These are phyloP conservation scores for Prunus yedoensis DNA, from an alignment of 331 rosid species.

Conservation along the genomic window DNA sequence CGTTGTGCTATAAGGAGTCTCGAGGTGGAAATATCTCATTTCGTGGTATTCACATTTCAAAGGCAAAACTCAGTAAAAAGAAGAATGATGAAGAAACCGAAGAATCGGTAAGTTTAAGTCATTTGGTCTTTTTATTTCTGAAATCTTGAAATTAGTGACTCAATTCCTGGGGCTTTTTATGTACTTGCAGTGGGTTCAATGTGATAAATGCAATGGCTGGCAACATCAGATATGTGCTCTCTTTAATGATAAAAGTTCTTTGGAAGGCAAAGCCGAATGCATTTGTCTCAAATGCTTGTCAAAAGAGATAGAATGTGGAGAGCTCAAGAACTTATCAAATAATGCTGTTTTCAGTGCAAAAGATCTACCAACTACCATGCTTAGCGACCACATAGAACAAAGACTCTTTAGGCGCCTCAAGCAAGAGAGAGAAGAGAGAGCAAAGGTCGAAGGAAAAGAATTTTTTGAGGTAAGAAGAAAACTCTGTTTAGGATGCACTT, in stretches of 20 bases:
- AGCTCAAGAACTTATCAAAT: slow-evolving; percentile 28
- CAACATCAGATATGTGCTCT: slow-evolving; percentile 75
- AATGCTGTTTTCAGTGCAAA: slow-evolving; percentile 39
- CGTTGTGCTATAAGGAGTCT: slow-evolving; percentile 35
- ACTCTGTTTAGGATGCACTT: neutral
- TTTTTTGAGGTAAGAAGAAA: slow-evolving; percentile 44
- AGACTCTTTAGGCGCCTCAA: slow-evolving; percentile 46
- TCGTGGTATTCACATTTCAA: slow-evolving; percentile 36
- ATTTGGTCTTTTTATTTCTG: neutral
- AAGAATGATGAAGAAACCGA: slow-evolving; percentile 32
- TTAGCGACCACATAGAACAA: slow-evolving; percentile 60
- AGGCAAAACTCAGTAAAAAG: slow-evolving; percentile 31
- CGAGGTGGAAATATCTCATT: slow-evolving; percentile 35
- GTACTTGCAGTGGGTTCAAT: slow-evolving; percentile 67
- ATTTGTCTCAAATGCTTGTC: slow-evolving; percentile 50
- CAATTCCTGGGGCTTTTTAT: slow-evolving; percentile 8
- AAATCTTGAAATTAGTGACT: slow-evolving; percentile 7
- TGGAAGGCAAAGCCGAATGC: slow-evolving; percentile 34
- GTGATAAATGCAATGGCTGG: slow-evolving; percentile 64
- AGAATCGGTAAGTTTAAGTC: slow-evolving; percentile 45
- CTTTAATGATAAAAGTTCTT: slow-evolving; percentile 37
- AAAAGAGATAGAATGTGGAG: slow-evolving; percentile 40
- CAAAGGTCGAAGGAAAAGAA: slow-evolving; percentile 30
- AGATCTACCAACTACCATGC: slow-evolving; percentile 56
- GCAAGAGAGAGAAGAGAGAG: slow-evolving; percentile 48